Evolutionary conservation across 441 rosid species (phyloP).

Genomic region (Populus trichocarpa): DNA sequence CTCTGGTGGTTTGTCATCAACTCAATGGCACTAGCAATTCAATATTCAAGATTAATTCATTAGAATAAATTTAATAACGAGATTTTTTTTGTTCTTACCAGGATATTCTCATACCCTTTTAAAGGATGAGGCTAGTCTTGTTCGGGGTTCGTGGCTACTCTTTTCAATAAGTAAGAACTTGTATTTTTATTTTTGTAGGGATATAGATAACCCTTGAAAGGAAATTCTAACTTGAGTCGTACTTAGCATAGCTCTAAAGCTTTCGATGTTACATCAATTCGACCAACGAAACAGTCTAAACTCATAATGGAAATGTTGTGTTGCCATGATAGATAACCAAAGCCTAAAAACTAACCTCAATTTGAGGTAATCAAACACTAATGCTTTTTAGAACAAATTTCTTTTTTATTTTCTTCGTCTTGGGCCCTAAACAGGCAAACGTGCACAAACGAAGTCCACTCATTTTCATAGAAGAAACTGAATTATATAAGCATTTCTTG

Average conservation of each 20-base stretch:
- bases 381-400: slow-evolving; percentile 9
- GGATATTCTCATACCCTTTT: too few species aligned
- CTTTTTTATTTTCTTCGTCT: background rate
- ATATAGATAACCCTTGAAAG: too few species aligned
- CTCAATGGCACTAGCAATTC: too few species aligned
- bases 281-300: background rate
- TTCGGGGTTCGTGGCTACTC: too few species aligned
- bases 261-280: background rate
- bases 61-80: too few species aligned
- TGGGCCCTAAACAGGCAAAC: slow-evolving; percentile 18
- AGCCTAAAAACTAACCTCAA: slow-evolving; percentile 23
- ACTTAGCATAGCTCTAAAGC: background rate
- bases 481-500: background rate
- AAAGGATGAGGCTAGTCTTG: too few species aligned
- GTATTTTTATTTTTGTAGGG: too few species aligned
- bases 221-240: background rate
- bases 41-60: too few species aligned
- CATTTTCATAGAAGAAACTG: slow-evolving; percentile 10
- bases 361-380: slow-evolving; percentile 11
- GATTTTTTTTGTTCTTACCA: too few species aligned
- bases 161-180: too few species aligned
- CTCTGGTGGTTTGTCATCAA: fast-evolving
- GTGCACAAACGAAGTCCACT: slow-evolving; percentile 27
- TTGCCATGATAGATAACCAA: slow-evolving; percentile 9
- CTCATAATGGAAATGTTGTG: background rate